Conservation (phyloP, 805 yeast genomes). For the Wickerhamiella occidentalis region DNA sequence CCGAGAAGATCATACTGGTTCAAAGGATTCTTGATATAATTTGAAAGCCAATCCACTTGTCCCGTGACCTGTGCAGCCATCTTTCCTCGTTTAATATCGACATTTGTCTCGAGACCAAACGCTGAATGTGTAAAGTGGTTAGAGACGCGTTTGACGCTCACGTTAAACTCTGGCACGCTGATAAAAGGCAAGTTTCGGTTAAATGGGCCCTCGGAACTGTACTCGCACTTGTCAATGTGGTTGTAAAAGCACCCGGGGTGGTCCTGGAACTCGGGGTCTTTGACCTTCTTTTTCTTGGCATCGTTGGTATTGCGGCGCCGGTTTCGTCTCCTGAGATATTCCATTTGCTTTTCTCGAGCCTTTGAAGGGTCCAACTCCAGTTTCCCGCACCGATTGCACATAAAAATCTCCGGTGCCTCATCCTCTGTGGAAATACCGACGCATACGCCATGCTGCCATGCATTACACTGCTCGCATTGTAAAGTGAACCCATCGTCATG, state of each 20-base stretch:
- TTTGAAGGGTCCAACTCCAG: neutral
- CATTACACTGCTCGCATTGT: conserved; percentile 89
- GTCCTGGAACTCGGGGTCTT: neutral
- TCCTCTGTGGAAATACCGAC: conserved; percentile 64
- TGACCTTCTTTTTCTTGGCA: neutral
- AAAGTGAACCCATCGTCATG: conserved; percentile 94
- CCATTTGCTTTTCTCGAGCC: conserved; percentile 3
- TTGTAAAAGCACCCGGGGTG: conserved; percentile 9
- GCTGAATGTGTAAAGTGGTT: conserved; percentile 23
- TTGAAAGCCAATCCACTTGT: conserved; percentile 52
- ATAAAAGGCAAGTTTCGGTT: neutral
- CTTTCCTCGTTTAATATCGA: conserved; percentile 35
- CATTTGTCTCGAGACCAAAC: conserved; percentile 44
- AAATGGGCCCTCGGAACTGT: neutral
- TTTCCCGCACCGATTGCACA: conserved; percentile 61
- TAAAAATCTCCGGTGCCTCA: conserved; percentile 71
- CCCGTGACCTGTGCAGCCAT: conserved; percentile 57
- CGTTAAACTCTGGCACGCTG: neutral
- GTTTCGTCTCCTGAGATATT: conserved; percentile 1
- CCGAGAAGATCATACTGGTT: conserved; percentile 70
- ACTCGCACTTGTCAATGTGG: conserved; percentile 4
- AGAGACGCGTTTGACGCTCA: conserved; percentile 1
- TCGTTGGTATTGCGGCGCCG: neutral
- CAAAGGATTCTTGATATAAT: conserved; percentile 49
- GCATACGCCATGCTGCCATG: conserved; percentile 97